phyloP scores from a whole-genome alignment of 169 alveolate genomes.

The Plasmodium cynomolgi region DNA sequence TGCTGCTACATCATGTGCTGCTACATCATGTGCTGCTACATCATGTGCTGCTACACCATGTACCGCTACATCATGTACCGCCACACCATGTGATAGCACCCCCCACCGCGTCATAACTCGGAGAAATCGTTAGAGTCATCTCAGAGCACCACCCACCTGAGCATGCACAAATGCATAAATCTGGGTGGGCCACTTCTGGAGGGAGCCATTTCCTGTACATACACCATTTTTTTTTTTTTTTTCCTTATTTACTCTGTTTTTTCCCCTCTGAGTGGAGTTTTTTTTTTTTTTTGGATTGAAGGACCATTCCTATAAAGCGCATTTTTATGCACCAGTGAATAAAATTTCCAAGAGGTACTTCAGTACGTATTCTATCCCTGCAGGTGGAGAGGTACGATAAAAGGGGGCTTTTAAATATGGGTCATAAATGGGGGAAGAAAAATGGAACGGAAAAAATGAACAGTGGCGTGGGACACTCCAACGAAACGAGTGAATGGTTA shows the following conservation, averaged over 20 bases:
- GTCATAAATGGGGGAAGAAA: neutral
- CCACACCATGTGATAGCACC: neutral
- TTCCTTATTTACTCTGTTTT: neutral
- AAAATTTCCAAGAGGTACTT: slow-evolving; percentile 52
- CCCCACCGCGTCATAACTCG: neutral
- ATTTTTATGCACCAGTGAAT: slow-evolving; percentile 40
- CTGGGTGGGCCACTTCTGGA: neutral
- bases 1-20: too few species aligned
- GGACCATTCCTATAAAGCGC: neutral
- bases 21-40: too few species aligned
- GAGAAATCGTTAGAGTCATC: neutral
- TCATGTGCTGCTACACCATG: too few species aligned
- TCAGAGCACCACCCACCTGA: neutral
- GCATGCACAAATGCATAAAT: neutral
- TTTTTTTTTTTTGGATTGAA: too few species aligned
- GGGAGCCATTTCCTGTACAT: slow-evolving; percentile 15
- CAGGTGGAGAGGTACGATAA: neutral
- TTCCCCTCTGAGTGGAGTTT: neutral
- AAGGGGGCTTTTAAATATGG: neutral
- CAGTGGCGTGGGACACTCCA: neutral
- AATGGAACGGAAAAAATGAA: neutral
- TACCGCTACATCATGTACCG: too few species aligned
- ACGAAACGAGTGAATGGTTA: neutral
- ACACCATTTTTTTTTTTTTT: neutral
- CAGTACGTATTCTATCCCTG: slow-evolving; percentile 70